A percentile compares a stretch with the other conserved stretches of the same genome.
Conservation (phyloP, 768 basidiomycete genomes). For the Russula virescens region DNA sequence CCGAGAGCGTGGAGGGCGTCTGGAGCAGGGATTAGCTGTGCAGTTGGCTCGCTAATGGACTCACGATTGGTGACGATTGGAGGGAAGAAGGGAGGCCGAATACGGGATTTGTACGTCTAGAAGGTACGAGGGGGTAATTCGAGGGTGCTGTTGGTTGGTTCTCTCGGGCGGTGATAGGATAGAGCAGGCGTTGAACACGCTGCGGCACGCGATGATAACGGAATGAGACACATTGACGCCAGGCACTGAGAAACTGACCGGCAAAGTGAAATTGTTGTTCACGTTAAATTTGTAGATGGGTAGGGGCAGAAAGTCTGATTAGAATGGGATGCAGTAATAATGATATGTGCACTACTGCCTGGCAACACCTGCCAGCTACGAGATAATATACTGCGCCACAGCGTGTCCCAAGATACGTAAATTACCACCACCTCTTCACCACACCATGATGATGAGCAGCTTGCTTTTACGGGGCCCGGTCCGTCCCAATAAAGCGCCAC, state of each 20-base stretch:
- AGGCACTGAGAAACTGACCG: background rate
- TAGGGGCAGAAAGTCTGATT: too few species aligned
- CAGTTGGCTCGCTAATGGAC: background rate
- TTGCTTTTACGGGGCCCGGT: too few species aligned
- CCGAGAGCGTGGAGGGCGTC: background rate
- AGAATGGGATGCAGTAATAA: too few species aligned
- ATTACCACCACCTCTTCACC: too few species aligned
- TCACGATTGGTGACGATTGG: background rate
- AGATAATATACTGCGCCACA: too few species aligned
- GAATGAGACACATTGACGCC: constrained; percentile 16
- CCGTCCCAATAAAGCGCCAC: background rate
- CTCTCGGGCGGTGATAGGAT: constrained; percentile 1
- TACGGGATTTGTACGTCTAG: constrained; percentile 8
- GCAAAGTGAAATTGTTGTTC: background rate
- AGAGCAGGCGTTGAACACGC: constrained; percentile 13
- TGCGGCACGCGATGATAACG: constrained; percentile 21
- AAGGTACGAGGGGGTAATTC: constrained; percentile 1
- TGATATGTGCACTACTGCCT: too few species aligned
- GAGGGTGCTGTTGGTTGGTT: constrained; percentile 2
- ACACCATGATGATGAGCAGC: too few species aligned
- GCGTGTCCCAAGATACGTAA: too few species aligned
- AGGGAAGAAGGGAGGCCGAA: background rate
- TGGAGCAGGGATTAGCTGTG: constrained; percentile 1
- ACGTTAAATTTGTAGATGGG: constrained; percentile 1
- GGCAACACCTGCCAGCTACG: too few species aligned